phyloP scores from a whole-genome alignment of 2,329 filamentous ascomycete species.

The Escovopsis sp. region DNA sequence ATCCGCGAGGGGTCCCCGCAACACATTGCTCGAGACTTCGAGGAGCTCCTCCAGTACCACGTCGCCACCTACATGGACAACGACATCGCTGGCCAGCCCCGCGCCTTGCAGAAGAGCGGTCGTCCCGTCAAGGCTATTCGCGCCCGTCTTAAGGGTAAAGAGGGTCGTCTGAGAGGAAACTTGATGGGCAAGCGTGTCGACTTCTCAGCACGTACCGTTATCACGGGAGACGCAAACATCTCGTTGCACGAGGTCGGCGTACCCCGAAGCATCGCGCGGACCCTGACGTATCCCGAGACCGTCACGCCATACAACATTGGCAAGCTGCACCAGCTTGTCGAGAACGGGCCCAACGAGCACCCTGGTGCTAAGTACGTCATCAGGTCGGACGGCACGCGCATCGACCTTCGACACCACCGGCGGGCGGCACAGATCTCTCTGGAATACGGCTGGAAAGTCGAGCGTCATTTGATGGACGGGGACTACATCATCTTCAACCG shows the following conservation, averaged over 20 bases:
- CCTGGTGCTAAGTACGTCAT: conserved; percentile 96
- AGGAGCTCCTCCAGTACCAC: conserved; percentile 87
- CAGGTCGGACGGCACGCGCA: conserved; percentile 80
- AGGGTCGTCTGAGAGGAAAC: conserved; percentile 93
- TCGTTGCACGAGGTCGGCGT: conserved; percentile 96
- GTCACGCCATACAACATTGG: conserved; percentile 97
- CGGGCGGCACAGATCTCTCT: conserved; percentile 72
- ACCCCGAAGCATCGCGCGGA: conserved; percentile 81
- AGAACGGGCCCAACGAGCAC: conserved; percentile 88
- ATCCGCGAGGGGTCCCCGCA: conserved; percentile 83
- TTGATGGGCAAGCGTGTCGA: conserved; percentile 99
- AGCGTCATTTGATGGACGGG: conserved; percentile 88
- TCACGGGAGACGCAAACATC: conserved; percentile 94
- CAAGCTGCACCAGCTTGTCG: conserved; percentile 75
- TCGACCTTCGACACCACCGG: conserved; percentile 88
- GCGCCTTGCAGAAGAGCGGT: conserved; percentile 91
- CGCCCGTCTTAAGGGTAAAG: conserved; percentile 95
- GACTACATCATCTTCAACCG: conserved; percentile 99
- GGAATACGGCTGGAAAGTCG: conserved; percentile 97
- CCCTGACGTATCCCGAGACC: conserved; percentile 89
- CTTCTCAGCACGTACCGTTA: conserved; percentile 98
- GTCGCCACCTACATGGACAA: conserved; percentile 99
- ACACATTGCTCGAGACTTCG: conserved; percentile 84
- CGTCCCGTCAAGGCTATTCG: conserved; percentile 94
- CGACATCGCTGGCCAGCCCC: conserved; percentile 89